Evolutionary conservation across 306 rosid species (phyloP), one percentile per base, ranked within the genome.

Genomic region (Cicer judaicum): DNA sequence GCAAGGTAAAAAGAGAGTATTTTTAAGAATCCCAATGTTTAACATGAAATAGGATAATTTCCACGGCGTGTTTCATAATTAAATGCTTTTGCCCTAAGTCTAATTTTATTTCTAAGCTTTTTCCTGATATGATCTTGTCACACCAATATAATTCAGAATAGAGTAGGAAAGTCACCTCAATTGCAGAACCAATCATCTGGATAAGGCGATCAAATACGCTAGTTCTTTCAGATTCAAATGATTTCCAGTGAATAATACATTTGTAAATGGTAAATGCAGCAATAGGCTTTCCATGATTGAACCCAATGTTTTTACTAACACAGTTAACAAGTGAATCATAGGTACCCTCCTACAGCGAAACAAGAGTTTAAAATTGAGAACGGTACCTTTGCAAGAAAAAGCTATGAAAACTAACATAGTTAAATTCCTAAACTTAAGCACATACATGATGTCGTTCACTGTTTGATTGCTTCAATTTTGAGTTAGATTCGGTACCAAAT

Each of bases 191-290:
- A 85, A 95, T 89, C 96, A 88, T 92, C 86, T 95, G 98, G 79
- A 95, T 90, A 83, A 95, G 98, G 73, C 98, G 97, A 75, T 95
- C 99, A 90, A 95, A 95, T 47, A 95, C 97, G 70, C 99, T 92
- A 14, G 98, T 90, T 80, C 92, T 92, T 84, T 95, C 99, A 56
- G 97, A 97, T 90, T 95, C 99, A 79, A 95, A 95, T 70, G 99
- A 92, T 83, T 92, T 95, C 99, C 99, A 95, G 73, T 92, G 93
- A 74, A 95, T 92, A 84, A 95, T 97, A 63, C 99, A 92, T 83
- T 89, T 95, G 88, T 95, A 95, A 68, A 95, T 92, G 85, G 93
- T 95, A 77, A 92, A 89, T 71, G 99, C 99, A 49, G 98, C 98
- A 86, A 92, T 78, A 80, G 99, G 99, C 85, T 92, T 95, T 77